Base-by-base conservation (phyloP, 345 rosid species). In the Gynandropsis gynandra region DNA sequence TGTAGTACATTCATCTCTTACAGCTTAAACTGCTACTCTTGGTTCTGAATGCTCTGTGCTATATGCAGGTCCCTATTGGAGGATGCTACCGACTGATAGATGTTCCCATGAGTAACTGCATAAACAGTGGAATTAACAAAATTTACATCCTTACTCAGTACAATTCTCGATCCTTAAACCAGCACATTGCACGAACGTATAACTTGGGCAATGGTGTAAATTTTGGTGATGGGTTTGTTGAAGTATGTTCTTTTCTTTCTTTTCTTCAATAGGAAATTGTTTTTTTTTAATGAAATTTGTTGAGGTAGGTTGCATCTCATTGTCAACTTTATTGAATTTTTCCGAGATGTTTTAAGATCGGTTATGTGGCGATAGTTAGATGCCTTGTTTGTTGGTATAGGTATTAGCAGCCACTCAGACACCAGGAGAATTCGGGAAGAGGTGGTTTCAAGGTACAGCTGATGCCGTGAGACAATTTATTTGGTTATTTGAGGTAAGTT, bases 371-470 rank as follows among this genome's bases (percentile, higher is more conserved):
- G 1, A 14, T 7, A 48, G 2, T 29, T 4, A 45, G n/a, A n/a
- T n/a, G n/a, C n/a, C 12, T 8, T 31, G 43, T 36, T 17, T 7
- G 21, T 0, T 3, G 18, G 11, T 12, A 82, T 12, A 82, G 90
- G 95, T 88, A 53, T 68, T 85, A 47, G 87, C 97, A 24, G 95
- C 97, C 35, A 88, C 95, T 40, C 92, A 88, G 74, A 88, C 97
- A 47, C 75, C 82, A 2, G 95, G 97, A 8, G 86, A 80, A 67
- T 70, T 80, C 0, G 97, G 95, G 59, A 80, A 78, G 61, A 82
- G 70, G 64, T 89, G 95, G 97, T 88, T 88, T 67, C 92, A 85
- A 72, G 97, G 97, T 39, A 89, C 97, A 58, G 95, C 95, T 20
- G 97, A 89, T 74, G 95, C 95, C 50, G 92, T 85, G 19, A 80